These are phyloP conservation scores for Cystobasidiaceae sp. DNA, from an alignment of 1,284 basidiomycete genomes.

Conservation along the genomic window DNA sequence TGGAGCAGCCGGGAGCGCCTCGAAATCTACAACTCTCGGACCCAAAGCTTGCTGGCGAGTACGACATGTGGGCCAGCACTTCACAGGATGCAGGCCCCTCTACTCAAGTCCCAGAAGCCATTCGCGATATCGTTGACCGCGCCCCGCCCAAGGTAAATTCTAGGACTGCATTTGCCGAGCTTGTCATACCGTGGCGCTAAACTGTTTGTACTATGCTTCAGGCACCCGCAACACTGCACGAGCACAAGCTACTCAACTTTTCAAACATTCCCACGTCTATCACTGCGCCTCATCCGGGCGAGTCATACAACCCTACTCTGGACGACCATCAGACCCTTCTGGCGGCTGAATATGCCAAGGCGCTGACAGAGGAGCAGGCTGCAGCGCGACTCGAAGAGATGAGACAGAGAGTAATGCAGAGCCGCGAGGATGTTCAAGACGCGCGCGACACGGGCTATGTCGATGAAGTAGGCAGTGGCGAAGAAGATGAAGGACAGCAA, in stretches of 20 bases:
- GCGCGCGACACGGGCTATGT: slow-evolving; percentile 49
- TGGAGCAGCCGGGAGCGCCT: slow-evolving; percentile 59
- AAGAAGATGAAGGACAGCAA: slow-evolving; percentile 44
- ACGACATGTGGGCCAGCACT: slow-evolving; percentile 25
- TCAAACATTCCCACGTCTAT: slow-evolving; percentile 55
- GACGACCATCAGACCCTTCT: slow-evolving; percentile 72
- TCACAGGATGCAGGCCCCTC: neutral
- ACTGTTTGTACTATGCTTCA: neutral
- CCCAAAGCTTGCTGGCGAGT: slow-evolving; percentile 29
- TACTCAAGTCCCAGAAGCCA: neutral
- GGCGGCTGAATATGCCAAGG: slow-evolving; percentile 53
- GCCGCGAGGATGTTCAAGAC: slow-evolving; percentile 49
- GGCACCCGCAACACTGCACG: slow-evolving; percentile 28
- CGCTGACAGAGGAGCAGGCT: slow-evolving; percentile 56
- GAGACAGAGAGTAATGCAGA: slow-evolving; percentile 55
- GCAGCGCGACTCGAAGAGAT: slow-evolving; percentile 55
- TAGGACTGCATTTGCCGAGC: neutral
- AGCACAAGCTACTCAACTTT: slow-evolving; percentile 37
- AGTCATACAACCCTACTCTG: slow-evolving; percentile 87
- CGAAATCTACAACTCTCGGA: slow-evolving; percentile 53
- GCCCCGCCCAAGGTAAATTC: neutral
- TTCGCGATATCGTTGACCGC: slow-evolving; percentile 5
- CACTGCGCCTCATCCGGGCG: slow-evolving; percentile 70
- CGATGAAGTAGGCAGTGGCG: slow-evolving; percentile 42
- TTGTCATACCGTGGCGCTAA: neutral